A percentile compares a stretch with the other conserved stretches of the same genome.
phyloP scores from a whole-genome alignment of 495 filamentous ascomycete genomes.

The Pyrenula aspistea region DNA sequence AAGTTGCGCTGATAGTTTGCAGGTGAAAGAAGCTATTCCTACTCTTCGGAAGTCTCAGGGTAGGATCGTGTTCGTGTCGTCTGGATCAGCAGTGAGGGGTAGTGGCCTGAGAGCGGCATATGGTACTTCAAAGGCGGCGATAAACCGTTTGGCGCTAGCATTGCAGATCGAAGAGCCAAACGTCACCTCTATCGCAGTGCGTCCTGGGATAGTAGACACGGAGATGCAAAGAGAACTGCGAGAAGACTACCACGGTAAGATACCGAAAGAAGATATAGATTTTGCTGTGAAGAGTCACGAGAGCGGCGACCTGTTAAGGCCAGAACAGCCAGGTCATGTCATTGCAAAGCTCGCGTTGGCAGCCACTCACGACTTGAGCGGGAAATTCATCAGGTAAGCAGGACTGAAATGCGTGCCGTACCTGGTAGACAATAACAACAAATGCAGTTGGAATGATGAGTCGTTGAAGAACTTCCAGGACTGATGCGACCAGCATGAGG shows the following conservation, averaged over 20 bases:
- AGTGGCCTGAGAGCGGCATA: slow-evolving; percentile 70
- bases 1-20: slow-evolving; percentile 6
- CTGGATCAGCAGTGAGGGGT: slow-evolving; percentile 54
- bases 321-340: slow-evolving; percentile 75
- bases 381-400: slow-evolving; percentile 61
- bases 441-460: slow-evolving; percentile 55
- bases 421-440: slow-evolving; percentile 24
- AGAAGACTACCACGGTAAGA: slow-evolving; percentile 49
- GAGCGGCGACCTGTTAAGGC: slow-evolving; percentile 57
- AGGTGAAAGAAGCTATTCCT: slow-evolving; percentile 67
- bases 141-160: slow-evolving; percentile 60
- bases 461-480: slow-evolving; percentile 51
- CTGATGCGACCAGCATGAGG: too few species aligned
- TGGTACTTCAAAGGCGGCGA: slow-evolving; percentile 61
- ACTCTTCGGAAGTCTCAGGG: slow-evolving; percentile 58
- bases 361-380: slow-evolving; percentile 54
- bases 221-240: slow-evolving; percentile 84
- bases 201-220: slow-evolving; percentile 82
- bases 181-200: slow-evolving; percentile 56
- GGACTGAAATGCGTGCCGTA: slow-evolving; percentile 1
- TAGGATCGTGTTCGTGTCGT: slow-evolving; percentile 61
- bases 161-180: slow-evolving; percentile 70
- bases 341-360: slow-evolving; percentile 65
- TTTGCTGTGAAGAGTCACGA: slow-evolving; percentile 59
- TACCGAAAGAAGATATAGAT: slow-evolving; percentile 54